Evolutionary conservation across 495 filamentous ascomycete species (phyloP), one percentile per base, ranked within the genome.

Genomic region (Hypoxylon rickii): DNA sequence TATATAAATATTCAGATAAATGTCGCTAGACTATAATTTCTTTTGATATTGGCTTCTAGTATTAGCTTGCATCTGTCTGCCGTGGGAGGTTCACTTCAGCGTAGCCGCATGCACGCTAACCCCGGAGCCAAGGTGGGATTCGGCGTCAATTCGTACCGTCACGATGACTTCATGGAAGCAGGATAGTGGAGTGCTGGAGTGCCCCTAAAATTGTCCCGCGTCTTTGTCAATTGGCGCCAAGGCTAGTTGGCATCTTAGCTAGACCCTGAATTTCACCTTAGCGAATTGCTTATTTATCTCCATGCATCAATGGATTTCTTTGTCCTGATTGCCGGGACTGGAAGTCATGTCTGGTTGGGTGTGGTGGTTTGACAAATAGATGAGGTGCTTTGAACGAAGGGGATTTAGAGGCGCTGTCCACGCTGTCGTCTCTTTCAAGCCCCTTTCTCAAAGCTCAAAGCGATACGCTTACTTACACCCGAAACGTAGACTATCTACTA

Each of bases 91-190:
- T n/a, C n/a, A n/a, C n/a, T n/a, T n/a, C n/a, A n/a, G 15, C 31
- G 31, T 29, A 44, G 21, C 41, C 6, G 16, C 32, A 32, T 19
- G 36, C n/a, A 50, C 15, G 21, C 29, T 33, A 45, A 11, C 20
- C 16, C 16, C 13, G 29, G 11, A 3, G 21, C n/a, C 13, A 13
- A 16, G 42, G 26, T 19, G 26, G 15, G 26, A 19, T 33, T 12
- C n/a, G 10, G 19, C 33, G n/a, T 31, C 3, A 36, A 4, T 31
- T 40, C 32, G 12, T 15, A 36, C 13, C 18, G 39, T 52, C 49
- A 52, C 29, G 29, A 52, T 52, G 49, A 52, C 49, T 29, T 52
- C 49, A 52, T 52, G 12, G 19, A 37, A 12, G 15, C 22, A 3
- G 15, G 26, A 24, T 19, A 18, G 26, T 33, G 42, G 42, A 33